Evolutionary conservation across 192 early-diverging fungal species (phyloP), one percentile per base, ranked within the genome.

Genomic region (Funneliformis geosporum): DNA sequence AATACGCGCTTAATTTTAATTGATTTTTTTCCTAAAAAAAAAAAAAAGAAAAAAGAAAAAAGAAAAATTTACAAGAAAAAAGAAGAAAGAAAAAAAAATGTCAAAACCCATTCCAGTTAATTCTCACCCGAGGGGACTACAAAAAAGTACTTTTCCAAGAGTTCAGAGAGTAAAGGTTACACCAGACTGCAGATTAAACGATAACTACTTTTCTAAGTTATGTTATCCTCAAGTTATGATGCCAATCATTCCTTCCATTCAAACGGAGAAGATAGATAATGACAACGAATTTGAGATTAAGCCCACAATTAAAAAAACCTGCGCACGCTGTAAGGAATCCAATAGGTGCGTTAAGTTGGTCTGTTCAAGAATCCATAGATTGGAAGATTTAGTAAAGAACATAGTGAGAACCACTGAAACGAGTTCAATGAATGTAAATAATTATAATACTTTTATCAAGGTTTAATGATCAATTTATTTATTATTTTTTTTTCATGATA

Each of bases 291-390:
- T 55, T 55, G 50, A 55, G 18, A 55, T 55, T 55, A 55, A 55
- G 14, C 50, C 50, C 4, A 69, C 39, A 6, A 69, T 64, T 28
- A 64, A 69, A 69, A 69, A 69, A 40, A 69, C 67, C 9, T 69
- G 67, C 21, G 67, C 67, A 40, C 67, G 67, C 23, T 69, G 67
- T 43, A 69, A 69, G 42, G 67, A 69, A 69, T 33, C 67, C 4
- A 69, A 33, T 43, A 43, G 39, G 42, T 69, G 67, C 3, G 39
- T 69, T 23, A 69, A 69, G 42, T 69, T 69, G 21, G 18, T 69
- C 8, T 40, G 18, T 69, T 69, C 67, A 9, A 69, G 42, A 33
- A 69, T 69, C 7, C 8, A 39, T n/a, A 69, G 39, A 43, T 9
- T 69, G 14, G 67, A 69, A 8, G 67, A 69, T 43, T 40, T 69